Conservation (phyloP, 441 rosid genomes). For the Pelargonium citronellum region DNA sequence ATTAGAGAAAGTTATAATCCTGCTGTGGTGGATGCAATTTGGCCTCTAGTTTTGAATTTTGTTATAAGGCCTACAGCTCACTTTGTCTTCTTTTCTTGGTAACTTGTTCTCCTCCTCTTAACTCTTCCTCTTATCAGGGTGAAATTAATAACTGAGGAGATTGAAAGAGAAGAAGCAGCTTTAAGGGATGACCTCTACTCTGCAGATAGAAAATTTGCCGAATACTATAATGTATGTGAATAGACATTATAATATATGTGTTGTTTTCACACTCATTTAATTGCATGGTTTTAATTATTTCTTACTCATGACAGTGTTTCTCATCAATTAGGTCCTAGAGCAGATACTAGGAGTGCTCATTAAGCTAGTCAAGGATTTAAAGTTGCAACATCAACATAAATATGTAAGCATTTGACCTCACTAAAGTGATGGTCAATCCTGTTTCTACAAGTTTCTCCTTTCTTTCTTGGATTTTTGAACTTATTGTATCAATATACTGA, state of each 20-base stretch:
- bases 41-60: not conserved
- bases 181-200: conserved; percentile 82
- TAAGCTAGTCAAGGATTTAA: conserved; percentile 92
- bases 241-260: conserved; percentile 3
- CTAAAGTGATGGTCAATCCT: not conserved
- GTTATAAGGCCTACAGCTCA: not conserved
- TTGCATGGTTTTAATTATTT: not conserved
- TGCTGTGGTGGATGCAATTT: too few species aligned
- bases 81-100: not conserved
- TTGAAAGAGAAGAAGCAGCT: conserved; percentile 86
- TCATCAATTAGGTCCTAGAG: conserved; percentile 64
- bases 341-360: conserved; percentile 91
- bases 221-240: conserved; percentile 72
- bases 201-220: conserved; percentile 86
- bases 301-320: not conserved
- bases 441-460: conserved; percentile 3
- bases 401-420: conserved; percentile 44
- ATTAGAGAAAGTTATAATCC: too few species aligned
- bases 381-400: conserved; percentile 85
- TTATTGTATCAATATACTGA: conserved; percentile 12
- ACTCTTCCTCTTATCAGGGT: conserved; percentile 46
- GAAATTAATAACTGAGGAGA: conserved; percentile 80
- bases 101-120: conserved; percentile 2
- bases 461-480: conserved; percentile 9
- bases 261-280: not conserved